Evolutionary conservation across 164 flowering plant genomes (phyloP).

Genomic region (Cinnamomum chago): DNA sequence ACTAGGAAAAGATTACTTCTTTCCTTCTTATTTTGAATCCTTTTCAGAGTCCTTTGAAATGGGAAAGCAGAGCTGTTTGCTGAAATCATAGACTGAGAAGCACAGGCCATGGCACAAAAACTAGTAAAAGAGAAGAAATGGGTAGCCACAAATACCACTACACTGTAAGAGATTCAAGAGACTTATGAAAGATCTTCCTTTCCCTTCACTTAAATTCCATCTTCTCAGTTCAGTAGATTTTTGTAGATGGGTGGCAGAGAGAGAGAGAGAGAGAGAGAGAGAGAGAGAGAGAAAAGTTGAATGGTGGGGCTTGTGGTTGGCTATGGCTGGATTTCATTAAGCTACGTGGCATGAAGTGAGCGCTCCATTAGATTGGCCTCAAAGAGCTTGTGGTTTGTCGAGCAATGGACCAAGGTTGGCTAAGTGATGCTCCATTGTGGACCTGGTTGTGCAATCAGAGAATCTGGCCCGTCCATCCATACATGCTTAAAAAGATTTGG

Average conservation of each 20-base stretch:
- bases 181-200: background rate
- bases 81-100: conserved; percentile 43
- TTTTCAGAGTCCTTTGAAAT: conserved; percentile 22
- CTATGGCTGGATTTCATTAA: conserved; percentile 18
- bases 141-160: background rate
- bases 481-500: too few species aligned
- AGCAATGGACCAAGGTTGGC: background rate
- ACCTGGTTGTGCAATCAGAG: too few species aligned
- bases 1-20: conserved; percentile 21
- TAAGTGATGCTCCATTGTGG: too few species aligned
- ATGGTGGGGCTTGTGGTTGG: conserved; percentile 8
- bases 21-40: conserved; percentile 13
- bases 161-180: background rate
- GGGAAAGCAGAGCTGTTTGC: conserved; percentile 31
- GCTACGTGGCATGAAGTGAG: conserved; percentile 18
- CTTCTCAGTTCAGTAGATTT: background rate
- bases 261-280: background rate
- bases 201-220: background rate
- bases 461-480: too few species aligned
- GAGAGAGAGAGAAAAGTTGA: background rate
- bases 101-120: conserved; percentile 33
- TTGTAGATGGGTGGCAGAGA: background rate
- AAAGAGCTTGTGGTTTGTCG: background rate
- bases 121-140: background rate
- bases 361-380: background rate